These are phyloP conservation scores for Phyllosticta citriasiana DNA, from an alignment of 2,329 filamentous ascomycete genomes.

Conservation along the genomic window DNA sequence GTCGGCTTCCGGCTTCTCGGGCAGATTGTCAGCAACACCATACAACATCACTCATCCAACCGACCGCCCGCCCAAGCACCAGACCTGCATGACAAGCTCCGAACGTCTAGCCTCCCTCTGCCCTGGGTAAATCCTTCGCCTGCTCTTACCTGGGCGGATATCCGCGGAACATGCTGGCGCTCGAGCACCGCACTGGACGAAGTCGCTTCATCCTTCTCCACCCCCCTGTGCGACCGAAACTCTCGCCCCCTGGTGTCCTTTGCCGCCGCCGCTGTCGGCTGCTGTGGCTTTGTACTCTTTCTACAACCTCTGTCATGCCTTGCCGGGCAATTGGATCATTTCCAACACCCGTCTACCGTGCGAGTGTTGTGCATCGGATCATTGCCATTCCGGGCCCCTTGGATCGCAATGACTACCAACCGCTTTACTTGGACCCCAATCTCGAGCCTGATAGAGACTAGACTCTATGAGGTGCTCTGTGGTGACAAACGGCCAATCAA, in stretches of 20 bases:
- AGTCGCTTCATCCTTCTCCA: neutral
- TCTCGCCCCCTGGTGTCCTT: neutral
- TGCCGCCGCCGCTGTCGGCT: neutral
- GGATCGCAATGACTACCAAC: neutral
- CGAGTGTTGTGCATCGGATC: neutral
- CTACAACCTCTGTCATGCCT: neutral
- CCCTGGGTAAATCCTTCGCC: neutral
- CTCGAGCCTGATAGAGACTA: neutral
- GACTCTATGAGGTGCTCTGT: neutral
- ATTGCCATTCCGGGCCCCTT: neutral
- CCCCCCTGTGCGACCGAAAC: neutral
- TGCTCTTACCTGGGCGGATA: neutral
- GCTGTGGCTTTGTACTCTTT: neutral
- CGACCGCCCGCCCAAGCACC: no score
- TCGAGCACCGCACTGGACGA: neutral
- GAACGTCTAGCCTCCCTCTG: neutral
- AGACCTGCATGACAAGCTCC: neutral
- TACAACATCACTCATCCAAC: neutral
- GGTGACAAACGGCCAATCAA: neutral
- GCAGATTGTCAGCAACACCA: neutral
- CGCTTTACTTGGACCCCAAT: neutral
- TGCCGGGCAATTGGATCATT: neutral
- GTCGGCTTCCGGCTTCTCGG: neutral
- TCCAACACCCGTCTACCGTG: neutral
- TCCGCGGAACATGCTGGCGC: neutral